Conservation (phyloP, 2,329 filamentous ascomycete genomes). For the Venturia aucupariae region DNA sequence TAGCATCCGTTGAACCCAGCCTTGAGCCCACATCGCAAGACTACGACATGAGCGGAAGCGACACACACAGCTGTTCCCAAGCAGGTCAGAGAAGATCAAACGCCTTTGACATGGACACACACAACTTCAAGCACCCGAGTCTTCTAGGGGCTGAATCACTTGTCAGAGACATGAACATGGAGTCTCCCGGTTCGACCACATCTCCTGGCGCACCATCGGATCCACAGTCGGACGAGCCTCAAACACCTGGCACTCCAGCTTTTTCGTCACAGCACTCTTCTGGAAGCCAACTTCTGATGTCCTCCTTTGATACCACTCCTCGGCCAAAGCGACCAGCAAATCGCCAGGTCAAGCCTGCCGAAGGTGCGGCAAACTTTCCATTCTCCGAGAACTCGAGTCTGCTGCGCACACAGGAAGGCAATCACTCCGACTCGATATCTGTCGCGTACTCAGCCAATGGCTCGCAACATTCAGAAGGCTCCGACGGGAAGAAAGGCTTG, state of each 20-base stretch:
- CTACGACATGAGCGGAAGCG: background rate
- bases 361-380: background rate
- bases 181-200: conserved; percentile 16
- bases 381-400: background rate
- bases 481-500: background rate
- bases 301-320: conserved; percentile 5
- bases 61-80: background rate
- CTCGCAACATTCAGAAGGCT: background rate
- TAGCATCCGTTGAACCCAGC: conserved; percentile 3
- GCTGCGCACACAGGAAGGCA: background rate
- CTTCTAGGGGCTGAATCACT: conserved; percentile 40
- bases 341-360: background rate
- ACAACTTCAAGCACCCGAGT: conserved; percentile 22
- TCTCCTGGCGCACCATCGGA: background rate
- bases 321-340: background rate
- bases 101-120: background rate
- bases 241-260: conserved; percentile 26
- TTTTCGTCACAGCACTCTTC: background rate
- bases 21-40: conserved; percentile 12
- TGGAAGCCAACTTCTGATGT: background rate
- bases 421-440: background rate
- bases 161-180: conserved; percentile 41
- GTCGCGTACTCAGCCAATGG: background rate
- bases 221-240: conserved; percentile 21
- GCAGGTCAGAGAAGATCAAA: background rate